Conservation (phyloP, 1,284 basidiomycete genomes). For the Bondarzewia mesenterica region DNA sequence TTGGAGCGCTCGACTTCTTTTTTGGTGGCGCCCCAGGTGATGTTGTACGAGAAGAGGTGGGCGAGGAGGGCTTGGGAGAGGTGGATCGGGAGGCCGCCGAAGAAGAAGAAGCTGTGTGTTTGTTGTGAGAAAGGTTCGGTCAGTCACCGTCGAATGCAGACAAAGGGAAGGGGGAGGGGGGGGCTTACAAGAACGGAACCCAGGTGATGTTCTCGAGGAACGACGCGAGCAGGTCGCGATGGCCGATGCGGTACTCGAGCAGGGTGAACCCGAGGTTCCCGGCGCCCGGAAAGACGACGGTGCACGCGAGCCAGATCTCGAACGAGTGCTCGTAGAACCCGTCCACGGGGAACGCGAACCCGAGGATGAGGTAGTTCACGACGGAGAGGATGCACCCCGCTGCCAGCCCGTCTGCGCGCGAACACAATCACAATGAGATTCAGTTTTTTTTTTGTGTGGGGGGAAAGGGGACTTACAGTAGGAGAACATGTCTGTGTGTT, state of each 20-base stretch:
- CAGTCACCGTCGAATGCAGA: constrained; percentile 13
- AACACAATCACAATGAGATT: neutral
- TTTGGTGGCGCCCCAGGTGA: constrained; percentile 73
- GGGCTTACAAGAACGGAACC: constrained; percentile 77
- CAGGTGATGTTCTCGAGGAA: constrained; percentile 64
- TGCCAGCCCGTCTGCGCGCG: constrained; percentile 61
- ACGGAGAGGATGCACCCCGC: constrained; percentile 55
- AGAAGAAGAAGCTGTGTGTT: constrained; percentile 70
- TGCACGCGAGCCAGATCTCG: constrained; percentile 71
- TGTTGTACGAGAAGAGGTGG: constrained; percentile 79
- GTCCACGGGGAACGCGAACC: constrained; percentile 57
- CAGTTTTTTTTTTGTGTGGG: too few relatives aligned
- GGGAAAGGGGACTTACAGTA: constrained; percentile 56
- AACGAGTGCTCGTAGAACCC: constrained; percentile 67
- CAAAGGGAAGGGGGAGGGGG: too few relatives aligned
- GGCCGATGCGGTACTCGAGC: constrained; percentile 70
- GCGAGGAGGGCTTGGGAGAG: constrained; percentile 69
- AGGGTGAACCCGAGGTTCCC: constrained; percentile 68
- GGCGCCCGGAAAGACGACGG: constrained; percentile 66
- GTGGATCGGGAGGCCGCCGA: constrained; percentile 70
- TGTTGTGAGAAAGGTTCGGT: constrained; percentile 4
- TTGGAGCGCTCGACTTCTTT: constrained; percentile 79
- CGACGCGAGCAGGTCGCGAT: constrained; percentile 43
- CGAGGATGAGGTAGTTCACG: constrained; percentile 67
- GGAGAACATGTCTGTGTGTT: constrained; percentile 70